Conservation (phyloP, 768 basidiomycete genomes). For the Lepiota venenata region DNA sequence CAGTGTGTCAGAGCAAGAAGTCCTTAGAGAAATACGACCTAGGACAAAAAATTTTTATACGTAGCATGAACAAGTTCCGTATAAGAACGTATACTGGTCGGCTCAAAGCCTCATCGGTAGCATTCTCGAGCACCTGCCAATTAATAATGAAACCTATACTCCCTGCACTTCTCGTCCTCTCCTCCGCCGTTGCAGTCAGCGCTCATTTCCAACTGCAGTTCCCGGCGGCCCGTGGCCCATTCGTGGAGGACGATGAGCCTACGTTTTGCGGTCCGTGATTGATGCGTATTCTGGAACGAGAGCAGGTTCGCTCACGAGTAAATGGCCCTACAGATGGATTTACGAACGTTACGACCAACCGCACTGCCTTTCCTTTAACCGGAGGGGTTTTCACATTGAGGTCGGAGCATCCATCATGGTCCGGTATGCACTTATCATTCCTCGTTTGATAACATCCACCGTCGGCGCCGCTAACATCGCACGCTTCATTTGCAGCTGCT, state of each 20-base stretch:
- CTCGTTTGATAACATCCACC: no score
- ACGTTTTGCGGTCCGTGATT: conserved; percentile 60
- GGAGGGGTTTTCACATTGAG: conserved; percentile 57
- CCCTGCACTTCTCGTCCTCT: conserved; percentile 17
- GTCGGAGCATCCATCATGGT: conserved; percentile 56
- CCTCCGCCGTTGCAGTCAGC: conserved; percentile 35
- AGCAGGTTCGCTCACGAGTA: neutral
- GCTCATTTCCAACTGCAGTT: conserved; percentile 82
- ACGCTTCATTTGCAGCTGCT: conserved; percentile 37
- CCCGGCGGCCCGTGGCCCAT: conserved; percentile 65
- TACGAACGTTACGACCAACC: conserved; percentile 43
- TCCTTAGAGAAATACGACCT: neutral
- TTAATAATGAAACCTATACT: conserved; percentile 29
- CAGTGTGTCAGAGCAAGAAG: no score
- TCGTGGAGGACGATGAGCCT: conserved; percentile 53
- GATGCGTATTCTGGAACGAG: neutral
- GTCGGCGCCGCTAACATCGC: conserved; percentile 9
- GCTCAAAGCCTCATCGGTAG: neutral
- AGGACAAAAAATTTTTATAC: conserved; percentile 10
- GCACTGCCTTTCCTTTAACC: conserved; percentile 65
- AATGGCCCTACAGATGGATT: conserved; percentile 64
- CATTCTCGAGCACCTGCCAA: neutral
- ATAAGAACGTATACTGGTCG: no score
- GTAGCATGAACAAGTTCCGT: neutral
- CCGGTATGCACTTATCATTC: conserved; percentile 32